Evolutionary conservation across 192 early-diverging fungal species (phyloP), one percentile per base, ranked within the genome.

Genomic region (Podila horticola): DNA sequence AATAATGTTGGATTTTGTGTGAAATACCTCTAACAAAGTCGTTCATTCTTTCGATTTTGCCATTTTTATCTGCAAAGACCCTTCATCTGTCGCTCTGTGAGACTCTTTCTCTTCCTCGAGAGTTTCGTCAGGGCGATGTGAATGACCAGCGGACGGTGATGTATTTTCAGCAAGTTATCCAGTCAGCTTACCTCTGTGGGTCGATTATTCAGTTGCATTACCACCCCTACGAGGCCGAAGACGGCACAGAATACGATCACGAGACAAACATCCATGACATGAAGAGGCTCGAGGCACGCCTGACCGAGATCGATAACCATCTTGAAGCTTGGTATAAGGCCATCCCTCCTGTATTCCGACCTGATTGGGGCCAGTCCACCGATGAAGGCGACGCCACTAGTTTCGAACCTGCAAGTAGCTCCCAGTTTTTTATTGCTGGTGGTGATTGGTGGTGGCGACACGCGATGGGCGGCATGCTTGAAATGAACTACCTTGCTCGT

Each of bases 371-470:
- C 19, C 71, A 81, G 24, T 36, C 51, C 3, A 67, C 38, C 0
- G 70, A 79, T 2, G 70, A 69, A 4, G 49, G 62, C 17, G 77
- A 73, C 10, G 59, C 17, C 28, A 66, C 62, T 15, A 62, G 67
- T 8, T 81, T 64, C 48, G 66, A 72, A 50, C 70, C 77, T 38
- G 55, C 17, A 4, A 33, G 62, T 3, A 66, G 66, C n/a, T 65
- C 70, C 15, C 71, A 81, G 57, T 81, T 73, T 38, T 81, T 81
- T 36, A 66, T 71, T 28, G 77, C 70, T 11, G 77, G 77, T 7
- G 77, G 77, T 38, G 77, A 81, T 36, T 81, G 77, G 77, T 81
- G 77, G 77, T 81, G 77, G 77, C 77, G 71, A 7, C 77, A 81
- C 59, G 61, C 70, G 0, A 65, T 73, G 61, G 77, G 77, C 5